Base-by-base conservation (phyloP, 192 early-diverging fungal genomes). In the Backusella liffmaniae region DNA sequence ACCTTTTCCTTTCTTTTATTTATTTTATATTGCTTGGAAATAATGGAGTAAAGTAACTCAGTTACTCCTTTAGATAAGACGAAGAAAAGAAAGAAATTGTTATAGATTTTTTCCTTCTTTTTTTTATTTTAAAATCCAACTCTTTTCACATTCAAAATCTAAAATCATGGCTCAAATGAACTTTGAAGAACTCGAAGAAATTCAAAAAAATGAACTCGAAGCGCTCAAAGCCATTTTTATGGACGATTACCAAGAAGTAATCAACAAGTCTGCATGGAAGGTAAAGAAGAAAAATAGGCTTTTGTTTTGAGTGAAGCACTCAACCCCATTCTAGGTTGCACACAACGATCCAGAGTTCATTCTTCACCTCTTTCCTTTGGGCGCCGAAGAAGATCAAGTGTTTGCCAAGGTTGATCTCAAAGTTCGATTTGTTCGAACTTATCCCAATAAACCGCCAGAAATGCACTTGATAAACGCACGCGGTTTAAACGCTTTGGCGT, bases 121-220 rank as follows among this genome's bases (percentile, higher is more conserved):
- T 37, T 69, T 69, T 23, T 69, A 36, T 39, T 69, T 69, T 69
- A 35, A 39, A 69, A 69, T 37, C n/a, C 32, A 21, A 5, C 36
- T 23, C 16, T n/a, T 35, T 68, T 68, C 10, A 36, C 18, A 21
- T 68, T 68, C 5, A 18, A 68, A 68, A n/a, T n/a, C 32, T 37
- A 69, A 23, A 69, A 71, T 4, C 41, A 49, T 29, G 26, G 13
- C 21, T 13, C 15, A 39, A 71, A 37, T 79, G 73, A 83, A 85
- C 79, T 77, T 86, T 34, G 84, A 81, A 66, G 88, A 88, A 80
- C 73, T 89, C 42, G 56, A 84, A 13, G 87, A 90, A 76, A 77
- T 90, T 35, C 93, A 94, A 83, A 77, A 87, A 51, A 89, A 92
- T 79, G 93, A 94, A 83, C 80, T 94, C 32, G 90, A 89, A 70